Base-by-base conservation (phyloP, 202 grass and related monocot species). In the Setaria viridis region DNA sequence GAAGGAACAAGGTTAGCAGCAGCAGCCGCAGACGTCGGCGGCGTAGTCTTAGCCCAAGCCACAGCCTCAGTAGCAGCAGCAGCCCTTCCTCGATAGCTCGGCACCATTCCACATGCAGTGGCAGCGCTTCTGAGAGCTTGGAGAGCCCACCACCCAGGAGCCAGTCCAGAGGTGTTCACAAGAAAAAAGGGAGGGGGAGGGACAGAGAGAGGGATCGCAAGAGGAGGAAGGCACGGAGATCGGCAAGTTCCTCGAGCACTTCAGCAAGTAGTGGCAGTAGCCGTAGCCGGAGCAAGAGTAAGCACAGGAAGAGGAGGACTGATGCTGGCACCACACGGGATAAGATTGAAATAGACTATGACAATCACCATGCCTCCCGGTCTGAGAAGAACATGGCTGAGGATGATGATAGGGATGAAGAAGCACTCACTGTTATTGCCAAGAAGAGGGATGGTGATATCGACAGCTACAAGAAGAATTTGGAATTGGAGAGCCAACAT, bases 101-200 rank as follows among this genome's bases (percentile, higher is more conserved):
- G 29, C 66, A 59, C 67, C 82, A 25, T 7, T 62, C 77, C 13
- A 45, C 77, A 4, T 71, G 66, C 55, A 68, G 76, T 69, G 77
- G 84, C 33, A 59, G 89, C 2, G 50, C 77, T 21, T 85, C 78
- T 4, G 82, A 82, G 56, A 85, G 77, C 33, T 88, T 78, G 7
- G 65, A 82, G 72, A 88, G 85, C 78, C 89, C 65, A 21, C 82
- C 51, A 0, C 78, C 71, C 17, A 91, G 58, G 85, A 85, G 78
- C 42, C 41, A 60, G 46, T 85, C 89, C 58, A 82, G 82, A 85
- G 89, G 74, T 88, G 58, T 39, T 53, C 72, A 7, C 65, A 88
- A 42, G 81, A 80, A 50, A 37, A 81, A 85, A 11, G 71, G 2
- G 4, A 91, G 85, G 63, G 77, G 76, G 14, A 91, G 65, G 64